Evolutionary conservation across 495 filamentous ascomycete species (phyloP).

Genomic region (Xylaria venustula): DNA sequence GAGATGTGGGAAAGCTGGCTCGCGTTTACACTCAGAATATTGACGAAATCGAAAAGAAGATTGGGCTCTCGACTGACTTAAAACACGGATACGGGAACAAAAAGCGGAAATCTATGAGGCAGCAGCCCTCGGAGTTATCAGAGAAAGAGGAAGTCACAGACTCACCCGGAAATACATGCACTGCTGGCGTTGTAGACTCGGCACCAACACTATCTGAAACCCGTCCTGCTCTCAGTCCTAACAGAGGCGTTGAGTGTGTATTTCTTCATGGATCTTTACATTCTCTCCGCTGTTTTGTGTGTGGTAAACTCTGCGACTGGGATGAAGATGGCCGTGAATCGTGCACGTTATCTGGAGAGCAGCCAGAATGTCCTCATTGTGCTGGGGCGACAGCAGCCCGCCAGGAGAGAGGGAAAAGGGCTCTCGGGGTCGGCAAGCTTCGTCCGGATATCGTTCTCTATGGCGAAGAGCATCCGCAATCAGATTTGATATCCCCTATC

Average conservation of each 20-base stretch:
- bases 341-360: constrained; percentile 53
- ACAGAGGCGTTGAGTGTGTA: constrained; percentile 57
- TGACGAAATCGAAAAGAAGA: constrained; percentile 64
- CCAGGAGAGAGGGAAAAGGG: constrained; percentile 60
- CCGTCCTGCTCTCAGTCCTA: constrained; percentile 28
- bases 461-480: constrained; percentile 67
- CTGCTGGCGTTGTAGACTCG: neutral
- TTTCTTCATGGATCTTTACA: constrained; percentile 65
- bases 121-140: constrained; percentile 4
- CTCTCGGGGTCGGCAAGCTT: constrained; percentile 58
- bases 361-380: constrained; percentile 64
- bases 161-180: constrained; percentile 1
- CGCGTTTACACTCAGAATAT: constrained; percentile 74
- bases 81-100: constrained; percentile 55
- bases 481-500: constrained; percentile 59
- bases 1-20: constrained; percentile 61
- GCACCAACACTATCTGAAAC: constrained; percentile 28
- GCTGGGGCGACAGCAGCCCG: constrained; percentile 53
- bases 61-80: constrained; percentile 57
- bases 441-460: constrained; percentile 72
- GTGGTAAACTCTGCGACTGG: constrained; percentile 59
- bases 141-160: constrained; percentile 23
- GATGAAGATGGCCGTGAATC: constrained; percentile 49
- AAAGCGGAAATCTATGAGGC: constrained; percentile 30
- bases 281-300: constrained; percentile 60